Evolutionary conservation across 2,329 filamentous ascomycete species (phyloP).

Genomic region (Akanthomyces uredinophilus): DNA sequence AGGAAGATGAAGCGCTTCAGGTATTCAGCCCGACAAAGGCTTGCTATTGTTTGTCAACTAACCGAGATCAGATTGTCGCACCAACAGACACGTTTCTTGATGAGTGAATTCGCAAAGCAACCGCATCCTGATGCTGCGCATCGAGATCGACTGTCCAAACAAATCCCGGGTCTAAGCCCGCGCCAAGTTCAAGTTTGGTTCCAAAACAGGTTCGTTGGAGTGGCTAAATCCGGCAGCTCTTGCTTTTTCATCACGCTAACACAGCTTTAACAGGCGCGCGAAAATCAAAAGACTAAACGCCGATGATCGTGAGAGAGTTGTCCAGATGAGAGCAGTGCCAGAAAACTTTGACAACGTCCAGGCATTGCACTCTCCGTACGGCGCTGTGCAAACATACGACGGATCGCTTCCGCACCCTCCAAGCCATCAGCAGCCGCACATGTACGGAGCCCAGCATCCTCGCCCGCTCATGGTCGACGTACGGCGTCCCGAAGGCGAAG

Average conservation of each 20-base stretch:
- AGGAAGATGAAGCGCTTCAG: constrained; percentile 76
- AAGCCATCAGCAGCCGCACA: constrained; percentile 26
- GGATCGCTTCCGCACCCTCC: constrained; percentile 40
- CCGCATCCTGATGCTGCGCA: constrained; percentile 91
- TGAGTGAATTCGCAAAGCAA: constrained; percentile 95
- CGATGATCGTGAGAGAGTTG: constrained; percentile 66
- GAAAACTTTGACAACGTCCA: constrained; percentile 68
- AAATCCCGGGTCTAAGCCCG: constrained; percentile 87
- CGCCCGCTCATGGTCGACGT: constrained; percentile 66
- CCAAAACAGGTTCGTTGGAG: constrained; percentile 73
- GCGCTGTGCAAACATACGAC: constrained; percentile 51
- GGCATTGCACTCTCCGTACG: constrained; percentile 63
- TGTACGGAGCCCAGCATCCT: constrained; percentile 56
- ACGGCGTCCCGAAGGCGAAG: constrained; percentile 55
- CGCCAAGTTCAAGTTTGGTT: constrained; percentile 98
- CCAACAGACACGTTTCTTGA: constrained; percentile 93
- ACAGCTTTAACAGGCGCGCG: constrained; percentile 46
- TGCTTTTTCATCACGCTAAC: constrained; percentile 16
- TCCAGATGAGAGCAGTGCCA: constrained; percentile 66
- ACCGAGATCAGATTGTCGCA: constrained; percentile 67
- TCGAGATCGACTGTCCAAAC: constrained; percentile 76
- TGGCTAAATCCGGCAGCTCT: not conserved
- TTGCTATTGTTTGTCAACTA: not conserved
- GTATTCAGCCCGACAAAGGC: constrained; percentile 35
- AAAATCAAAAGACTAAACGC: constrained; percentile 67